These are phyloP conservation scores for Pisolithus marmoratus DNA, from an alignment of 768 basidiomycete genomes.

Conservation along the genomic window DNA sequence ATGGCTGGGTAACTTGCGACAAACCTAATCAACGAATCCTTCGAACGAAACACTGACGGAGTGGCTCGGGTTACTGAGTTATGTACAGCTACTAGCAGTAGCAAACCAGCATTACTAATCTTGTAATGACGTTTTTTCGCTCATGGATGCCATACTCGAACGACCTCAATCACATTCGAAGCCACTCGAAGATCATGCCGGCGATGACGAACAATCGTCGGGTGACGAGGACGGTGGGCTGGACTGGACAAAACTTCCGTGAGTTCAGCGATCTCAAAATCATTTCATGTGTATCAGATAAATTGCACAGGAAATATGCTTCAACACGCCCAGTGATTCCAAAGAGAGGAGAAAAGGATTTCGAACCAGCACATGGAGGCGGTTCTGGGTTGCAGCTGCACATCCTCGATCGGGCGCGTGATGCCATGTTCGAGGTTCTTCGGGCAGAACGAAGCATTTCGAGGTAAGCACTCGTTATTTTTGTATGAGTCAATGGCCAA, in stretches of 20 bases:
- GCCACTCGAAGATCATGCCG: no score
- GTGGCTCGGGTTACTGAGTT: no score
- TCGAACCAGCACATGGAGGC: slow-evolving; percentile 66
- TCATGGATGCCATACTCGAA: slow-evolving; percentile 68
- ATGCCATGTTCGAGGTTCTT: slow-evolving; percentile 85
- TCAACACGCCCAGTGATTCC: slow-evolving; percentile 70
- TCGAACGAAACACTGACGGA: no score
- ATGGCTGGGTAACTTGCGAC: not conserved
- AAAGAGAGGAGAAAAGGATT: slow-evolving; percentile 96
- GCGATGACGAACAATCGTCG: slow-evolving; percentile 46
- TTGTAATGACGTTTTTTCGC: no score
- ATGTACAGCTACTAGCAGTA: no score
- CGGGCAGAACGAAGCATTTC: slow-evolving; percentile 67
- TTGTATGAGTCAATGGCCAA: not conserved
- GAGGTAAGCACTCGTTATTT: slow-evolving; percentile 42
- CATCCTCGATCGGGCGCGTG: slow-evolving; percentile 70
- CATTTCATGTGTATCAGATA: slow-evolving; percentile 3
- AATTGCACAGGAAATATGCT: slow-evolving; percentile 14
- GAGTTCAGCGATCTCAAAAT: slow-evolving; percentile 13
- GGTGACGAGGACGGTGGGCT: slow-evolving; percentile 74
- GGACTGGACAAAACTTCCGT: slow-evolving; percentile 83
- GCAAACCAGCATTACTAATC: no score
- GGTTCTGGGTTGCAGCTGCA: slow-evolving; percentile 77
- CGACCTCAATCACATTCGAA: slow-evolving; percentile 21
- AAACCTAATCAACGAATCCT: no score